Evolutionary conservation across 345 rosid genomes (phyloP), one percentile per base, ranked within the genome.

Genomic region (Syzygium grande): DNA sequence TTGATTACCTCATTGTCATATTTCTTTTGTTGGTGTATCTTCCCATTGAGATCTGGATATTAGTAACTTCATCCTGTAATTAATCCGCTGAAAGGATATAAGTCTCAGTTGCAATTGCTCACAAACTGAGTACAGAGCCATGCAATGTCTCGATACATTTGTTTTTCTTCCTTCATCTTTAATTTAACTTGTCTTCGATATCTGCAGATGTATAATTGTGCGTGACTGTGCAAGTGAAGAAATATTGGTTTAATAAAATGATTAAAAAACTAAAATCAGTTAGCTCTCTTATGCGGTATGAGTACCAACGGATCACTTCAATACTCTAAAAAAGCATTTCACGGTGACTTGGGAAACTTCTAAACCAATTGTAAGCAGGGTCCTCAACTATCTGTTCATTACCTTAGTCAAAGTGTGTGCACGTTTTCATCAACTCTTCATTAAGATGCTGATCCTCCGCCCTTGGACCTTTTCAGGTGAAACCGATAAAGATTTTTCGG

Each of bases 401-500:
- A 34, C 78, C 73, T 29, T 29, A 65, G 43, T 73, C 46, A 41
- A 51, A 52, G 21, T 12, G 78, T 34, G 51, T 2, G 73, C 43
- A 30, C 34, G 10, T 15, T 79, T 78, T 46, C 54, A 29, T 49
- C 34, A 54, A n/a, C 54, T 86, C 27, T 27, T 29, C n/a, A 0
- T 84, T 25, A 7, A 51, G 43, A 34, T n/a, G 11, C 25, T 16
- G 51, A 43, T 78, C 79, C 49, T 34, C 86, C 7, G 56, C 52
- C 25, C 56, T 88, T 53, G 43, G 16, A n/a, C 86, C 83, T 78
- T 92, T 87, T 86, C 92, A 98, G 99, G 99, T 79, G 99, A 98
- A 92, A 94, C 97, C 5, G 98, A 98, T 93, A 92, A 93, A 89
- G 99, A 98, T 92, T 98, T 96, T 93, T 90, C 92, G 41, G 92